Base-by-base conservation (phyloP, 2,329 filamentous ascomycete species). In the Neofusicoccum laricinum region DNA sequence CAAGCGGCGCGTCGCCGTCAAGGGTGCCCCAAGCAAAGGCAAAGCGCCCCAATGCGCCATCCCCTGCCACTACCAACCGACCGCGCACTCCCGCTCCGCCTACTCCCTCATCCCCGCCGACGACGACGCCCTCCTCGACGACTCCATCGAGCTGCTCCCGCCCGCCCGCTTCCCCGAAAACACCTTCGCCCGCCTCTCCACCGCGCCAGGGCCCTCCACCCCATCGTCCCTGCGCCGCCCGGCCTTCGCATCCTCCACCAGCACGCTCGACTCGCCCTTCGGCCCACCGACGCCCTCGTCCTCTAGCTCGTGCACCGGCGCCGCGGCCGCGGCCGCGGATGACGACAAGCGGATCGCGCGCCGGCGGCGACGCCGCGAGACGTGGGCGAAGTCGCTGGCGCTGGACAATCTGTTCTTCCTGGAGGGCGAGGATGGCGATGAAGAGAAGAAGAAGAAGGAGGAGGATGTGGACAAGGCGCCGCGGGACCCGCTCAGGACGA, bases 141-240 rank as follows among this genome's bases (percentile, higher is more conserved):
- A 50, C n/a, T 32, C 53, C 38, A 58, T 58, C 15, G 53, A 58
- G 40, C 53, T 58, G 19, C 53, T 58, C 19, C 53, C 53, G 10
- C 53, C 53, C 14, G 17, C 53, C 10, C 53, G 53, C 53, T 32
- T 45, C 6, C 34, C 21, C 38, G 19, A 19, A 17, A 12, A 48
- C 12, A 19, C 45, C 12, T 14, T 48, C 45, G 30, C 14, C 25
- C 25, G 48, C 15, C 48, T 38, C 1, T 36, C 53, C 53, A 30
- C 21, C 7, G 53, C 32, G 8, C 40, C 53, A 8, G 19, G 15
- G 6, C 40, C 53, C 14, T 17, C 40, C 14, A 17, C 53, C 6
- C 19, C 40, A 10, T 19, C 38, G 8, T 17, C 53, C 50, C 15
- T 30, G 46, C 19, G 7, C 25, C 15, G 2, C 14, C 2, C 25